Conservation (phyloP, 306 rosid species). For the Fagus sylvatica region DNA sequence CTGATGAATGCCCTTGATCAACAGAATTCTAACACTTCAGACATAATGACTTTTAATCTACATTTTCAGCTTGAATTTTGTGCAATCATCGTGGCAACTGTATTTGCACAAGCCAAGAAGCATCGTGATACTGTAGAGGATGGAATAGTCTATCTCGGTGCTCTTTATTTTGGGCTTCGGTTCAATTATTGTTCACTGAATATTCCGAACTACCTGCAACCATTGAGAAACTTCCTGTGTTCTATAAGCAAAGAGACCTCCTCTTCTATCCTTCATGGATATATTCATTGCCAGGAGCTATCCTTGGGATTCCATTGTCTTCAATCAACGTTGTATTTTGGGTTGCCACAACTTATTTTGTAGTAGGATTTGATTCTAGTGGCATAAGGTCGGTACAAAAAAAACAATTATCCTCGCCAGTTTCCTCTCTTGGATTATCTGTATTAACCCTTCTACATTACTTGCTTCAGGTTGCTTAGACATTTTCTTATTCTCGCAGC, state of each 20-base stretch:
- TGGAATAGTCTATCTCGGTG: conserved; percentile 15
- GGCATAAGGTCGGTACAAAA: conserved; percentile 11
- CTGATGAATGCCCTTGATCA: not conserved
- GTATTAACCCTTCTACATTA: not conserved
- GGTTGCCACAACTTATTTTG: conserved; percentile 18
- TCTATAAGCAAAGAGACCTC: conserved; percentile 34
- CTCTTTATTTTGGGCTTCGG: not conserved
- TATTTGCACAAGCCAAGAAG: conserved; percentile 9
- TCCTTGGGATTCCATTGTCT: conserved; percentile 21
- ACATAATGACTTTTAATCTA: not conserved
- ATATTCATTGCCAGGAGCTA: conserved; percentile 15
- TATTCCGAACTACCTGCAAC: conserved; percentile 14
- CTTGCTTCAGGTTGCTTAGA: conserved; percentile 19
- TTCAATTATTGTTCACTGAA: conserved; percentile 15
- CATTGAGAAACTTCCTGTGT: conserved; percentile 23
- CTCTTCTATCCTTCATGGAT: conserved; percentile 30
- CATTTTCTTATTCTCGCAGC: conserved; percentile 6
- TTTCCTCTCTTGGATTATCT: not conserved
- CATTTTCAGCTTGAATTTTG: conserved; percentile 11
- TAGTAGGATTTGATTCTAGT: conserved; percentile 17
- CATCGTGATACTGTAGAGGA: conserved; percentile 4
- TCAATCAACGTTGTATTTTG: conserved; percentile 4
- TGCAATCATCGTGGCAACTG: conserved; percentile 5
- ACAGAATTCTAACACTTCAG: not conserved
- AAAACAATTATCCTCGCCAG: not conserved